phyloP scores from a whole-genome alignment of 768 basidiomycete species.

The Suillus subalutaceus region DNA sequence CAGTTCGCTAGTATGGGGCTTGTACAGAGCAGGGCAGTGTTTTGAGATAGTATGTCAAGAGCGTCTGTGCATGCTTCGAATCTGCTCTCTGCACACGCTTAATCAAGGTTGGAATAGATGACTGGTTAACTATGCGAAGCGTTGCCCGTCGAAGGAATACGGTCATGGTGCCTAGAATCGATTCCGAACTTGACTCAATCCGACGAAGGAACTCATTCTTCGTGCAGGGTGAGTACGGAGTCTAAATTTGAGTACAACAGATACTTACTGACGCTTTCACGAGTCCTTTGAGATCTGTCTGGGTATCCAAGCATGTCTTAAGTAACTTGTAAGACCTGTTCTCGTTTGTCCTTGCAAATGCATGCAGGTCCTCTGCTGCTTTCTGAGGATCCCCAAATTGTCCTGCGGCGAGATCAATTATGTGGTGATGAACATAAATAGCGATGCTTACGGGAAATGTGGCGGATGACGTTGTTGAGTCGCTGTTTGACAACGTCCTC shows the following conservation, averaged over 20 bases:
- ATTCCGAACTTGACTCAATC: slow-evolving; percentile 67
- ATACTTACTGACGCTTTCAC: slow-evolving; percentile 69
- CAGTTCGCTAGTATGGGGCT: slow-evolving; percentile 75
- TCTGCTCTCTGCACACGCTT: slow-evolving; percentile 59
- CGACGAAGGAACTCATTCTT: slow-evolving; percentile 82
- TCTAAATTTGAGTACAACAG: not conserved
- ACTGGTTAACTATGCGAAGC: slow-evolving; percentile 79
- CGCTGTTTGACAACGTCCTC: slow-evolving; percentile 63
- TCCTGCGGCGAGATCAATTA: slow-evolving; percentile 33
- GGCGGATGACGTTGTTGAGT: slow-evolving; percentile 56
- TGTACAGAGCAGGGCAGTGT: slow-evolving; percentile 71
- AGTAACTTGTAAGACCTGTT: slow-evolving; percentile 82
- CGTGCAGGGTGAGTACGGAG: slow-evolving; percentile 4
- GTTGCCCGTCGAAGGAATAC: slow-evolving; percentile 69
- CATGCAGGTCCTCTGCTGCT: slow-evolving; percentile 73
- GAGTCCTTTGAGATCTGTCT: slow-evolving; percentile 79
- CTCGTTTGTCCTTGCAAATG: slow-evolving; percentile 89
- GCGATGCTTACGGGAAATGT: slow-evolving; percentile 58
- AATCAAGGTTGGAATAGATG: slow-evolving; percentile 81
- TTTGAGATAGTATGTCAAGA: slow-evolving; percentile 72
- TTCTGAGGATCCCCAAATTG: slow-evolving; percentile 71
- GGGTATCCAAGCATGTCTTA: slow-evolving; percentile 79
- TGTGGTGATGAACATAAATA: not conserved
- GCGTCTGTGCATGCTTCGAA: slow-evolving; percentile 48
- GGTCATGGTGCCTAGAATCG: slow-evolving; percentile 67